Percentiles rank a stretch among this genome's conserved stretches.
Conservation (phyloP, 768 basidiomycete species). For the Clavulina sp. region DNA sequence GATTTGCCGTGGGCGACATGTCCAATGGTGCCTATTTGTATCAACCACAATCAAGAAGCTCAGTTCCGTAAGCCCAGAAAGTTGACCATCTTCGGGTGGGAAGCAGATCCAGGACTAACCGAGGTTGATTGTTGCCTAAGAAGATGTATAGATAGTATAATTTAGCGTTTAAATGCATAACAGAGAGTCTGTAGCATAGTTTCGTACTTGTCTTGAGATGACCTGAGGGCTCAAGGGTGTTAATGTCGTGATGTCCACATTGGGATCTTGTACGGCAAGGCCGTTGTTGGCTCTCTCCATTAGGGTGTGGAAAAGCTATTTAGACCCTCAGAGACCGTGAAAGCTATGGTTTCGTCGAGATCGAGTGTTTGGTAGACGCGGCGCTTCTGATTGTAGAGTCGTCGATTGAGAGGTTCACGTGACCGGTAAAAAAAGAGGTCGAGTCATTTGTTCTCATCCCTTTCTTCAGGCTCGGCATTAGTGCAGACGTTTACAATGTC, state of each 20-base stretch:
- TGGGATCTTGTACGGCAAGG: conserved; percentile 22
- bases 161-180: not conserved
- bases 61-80: not conserved
- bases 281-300: not conserved
- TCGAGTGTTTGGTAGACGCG: not conserved
- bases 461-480: too few species aligned
- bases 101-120: conserved; percentile 29
- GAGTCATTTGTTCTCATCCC: too few species aligned
- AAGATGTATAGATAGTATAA: conserved; percentile 1
- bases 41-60: conserved; percentile 2
- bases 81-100: not conserved
- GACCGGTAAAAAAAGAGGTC: too few species aligned
- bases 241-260: conserved; percentile 65
- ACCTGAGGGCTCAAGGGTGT: conserved; percentile 81
- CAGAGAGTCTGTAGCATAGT: conserved; percentile 1
- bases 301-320: not conserved
- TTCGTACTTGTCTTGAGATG: conserved; percentile 72
- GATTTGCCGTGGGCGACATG: conserved; percentile 98
- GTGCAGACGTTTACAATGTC: not conserved
- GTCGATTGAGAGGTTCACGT: too few species aligned
- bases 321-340: not conserved
- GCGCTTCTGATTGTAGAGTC: not conserved
- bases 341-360: not conserved
- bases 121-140: conserved; percentile 83
- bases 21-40: conserved; percentile 69